These are phyloP conservation scores for Puya raimondii DNA, from an alignment of 176 grass and related monocot genomes.

Conservation along the genomic window DNA sequence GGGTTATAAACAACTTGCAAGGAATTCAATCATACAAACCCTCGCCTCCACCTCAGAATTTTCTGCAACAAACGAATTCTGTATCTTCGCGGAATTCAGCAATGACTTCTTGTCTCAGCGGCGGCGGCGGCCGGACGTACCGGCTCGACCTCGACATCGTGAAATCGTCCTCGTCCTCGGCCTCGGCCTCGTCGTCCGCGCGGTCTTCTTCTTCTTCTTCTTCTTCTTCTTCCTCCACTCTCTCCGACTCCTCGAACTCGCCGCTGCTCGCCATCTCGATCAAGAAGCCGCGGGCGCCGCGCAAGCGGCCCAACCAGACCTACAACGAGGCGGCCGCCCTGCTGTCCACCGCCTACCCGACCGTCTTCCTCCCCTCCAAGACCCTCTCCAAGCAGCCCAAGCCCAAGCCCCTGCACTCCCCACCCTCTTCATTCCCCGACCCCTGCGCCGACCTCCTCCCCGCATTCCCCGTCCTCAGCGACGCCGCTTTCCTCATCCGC, in stretches of 20 bases:
- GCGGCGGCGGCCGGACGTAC: slow-evolving; percentile 28
- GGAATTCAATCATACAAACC: background rate
- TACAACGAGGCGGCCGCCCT: slow-evolving; percentile 92
- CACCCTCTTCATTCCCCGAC: slow-evolving; percentile 15
- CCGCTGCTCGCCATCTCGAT: slow-evolving; percentile 47
- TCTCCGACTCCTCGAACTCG: slow-evolving; percentile 42
- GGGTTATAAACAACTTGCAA: too few relatives aligned
- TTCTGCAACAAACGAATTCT: background rate
- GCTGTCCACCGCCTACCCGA: slow-evolving; percentile 76
- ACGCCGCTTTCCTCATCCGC: slow-evolving; percentile 61
- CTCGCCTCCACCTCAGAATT: too few relatives aligned
- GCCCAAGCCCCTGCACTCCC: slow-evolving; percentile 25
- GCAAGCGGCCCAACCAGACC: slow-evolving; percentile 80
- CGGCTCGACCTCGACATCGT: slow-evolving; percentile 82
- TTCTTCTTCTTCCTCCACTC: slow-evolving; percentile 40
- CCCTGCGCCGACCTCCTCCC: slow-evolving; percentile 63
- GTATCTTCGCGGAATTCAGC: slow-evolving; percentile 3
- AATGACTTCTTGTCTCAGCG: slow-evolving; percentile 63
- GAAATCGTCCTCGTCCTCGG: slow-evolving; percentile 50
- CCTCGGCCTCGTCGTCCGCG: slow-evolving; percentile 32
- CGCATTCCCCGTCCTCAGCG: slow-evolving; percentile 55
- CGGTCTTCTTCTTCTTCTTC: slow-evolving; percentile 51
- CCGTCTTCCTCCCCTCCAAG: slow-evolving; percentile 62
- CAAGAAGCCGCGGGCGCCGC: slow-evolving; percentile 62
- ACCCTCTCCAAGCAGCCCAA: slow-evolving; percentile 23